phyloP scores from a whole-genome alignment of 306 rosid species.

The Gastrolobium villosum region DNA sequence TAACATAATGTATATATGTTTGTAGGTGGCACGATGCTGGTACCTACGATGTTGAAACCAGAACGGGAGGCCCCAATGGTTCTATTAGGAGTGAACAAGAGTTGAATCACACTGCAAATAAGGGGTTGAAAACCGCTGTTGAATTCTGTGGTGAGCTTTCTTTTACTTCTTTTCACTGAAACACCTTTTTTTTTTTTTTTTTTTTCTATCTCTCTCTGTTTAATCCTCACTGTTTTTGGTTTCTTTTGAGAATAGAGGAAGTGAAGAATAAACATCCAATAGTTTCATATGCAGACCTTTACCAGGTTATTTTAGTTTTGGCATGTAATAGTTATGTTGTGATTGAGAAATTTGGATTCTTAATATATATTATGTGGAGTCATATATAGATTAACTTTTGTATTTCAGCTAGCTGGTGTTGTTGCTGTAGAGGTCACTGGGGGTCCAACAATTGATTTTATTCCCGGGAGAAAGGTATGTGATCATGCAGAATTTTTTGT shows the following conservation, averaged over 20 bases:
- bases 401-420: slow-evolving; percentile 79
- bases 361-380: no score
- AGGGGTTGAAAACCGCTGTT: slow-evolving; percentile 72
- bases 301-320: slow-evolving; percentile 69
- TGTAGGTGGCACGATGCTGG: slow-evolving; percentile 94
- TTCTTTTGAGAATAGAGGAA: slow-evolving; percentile 59
- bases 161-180: neutral
- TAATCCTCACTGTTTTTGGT: slow-evolving; percentile 23
- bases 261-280: slow-evolving; percentile 79
- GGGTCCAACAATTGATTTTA: slow-evolving; percentile 72
- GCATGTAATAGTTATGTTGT: no score
- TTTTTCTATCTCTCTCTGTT: no score
- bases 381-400: no score
- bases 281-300: slow-evolving; percentile 80
- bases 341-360: no score
- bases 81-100: slow-evolving; percentile 71
- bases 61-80: slow-evolving; percentile 89
- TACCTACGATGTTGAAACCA: slow-evolving; percentile 69
- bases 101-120: slow-evolving; percentile 68
- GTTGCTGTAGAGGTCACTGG: slow-evolving; percentile 83
- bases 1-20: no score
- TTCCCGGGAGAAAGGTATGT: slow-evolving; percentile 79
- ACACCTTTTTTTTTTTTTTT: neutral
- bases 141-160: slow-evolving; percentile 68
- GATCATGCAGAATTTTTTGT: neutral